These are phyloP conservation scores for Pholiota conissans DNA, from an alignment of 768 basidiomycete genomes.

Conservation along the genomic window DNA sequence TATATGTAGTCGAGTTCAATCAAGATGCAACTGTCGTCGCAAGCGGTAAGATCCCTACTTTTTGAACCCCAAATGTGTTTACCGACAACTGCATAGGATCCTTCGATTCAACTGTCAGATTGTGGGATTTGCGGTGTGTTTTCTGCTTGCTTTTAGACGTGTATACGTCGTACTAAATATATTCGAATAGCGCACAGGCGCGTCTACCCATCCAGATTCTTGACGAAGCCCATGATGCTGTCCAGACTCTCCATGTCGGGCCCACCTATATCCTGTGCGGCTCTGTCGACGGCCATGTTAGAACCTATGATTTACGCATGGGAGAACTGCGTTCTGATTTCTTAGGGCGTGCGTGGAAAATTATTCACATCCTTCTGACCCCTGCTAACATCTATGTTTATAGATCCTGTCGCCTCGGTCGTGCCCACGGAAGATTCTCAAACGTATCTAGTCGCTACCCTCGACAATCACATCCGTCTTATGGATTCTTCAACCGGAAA, in stretches of 20 bases:
- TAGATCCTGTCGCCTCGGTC: slow-evolving; percentile 87
- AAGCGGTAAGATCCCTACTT: slow-evolving; percentile 58
- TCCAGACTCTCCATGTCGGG: slow-evolving; percentile 76
- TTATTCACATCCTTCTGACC: background rate
- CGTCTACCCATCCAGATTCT: slow-evolving; percentile 89
- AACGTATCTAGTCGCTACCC: slow-evolving; percentile 78
- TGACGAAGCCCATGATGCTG: slow-evolving; percentile 85
- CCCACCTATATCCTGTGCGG: slow-evolving; percentile 72
- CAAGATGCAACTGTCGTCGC: slow-evolving; percentile 84
- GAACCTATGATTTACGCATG: slow-evolving; percentile 94
- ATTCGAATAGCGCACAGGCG: slow-evolving; percentile 56
- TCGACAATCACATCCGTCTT: slow-evolving; percentile 83
- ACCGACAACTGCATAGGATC: slow-evolving; percentile 57
- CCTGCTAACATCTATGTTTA: slow-evolving; percentile 3
- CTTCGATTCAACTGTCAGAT: slow-evolving; percentile 85
- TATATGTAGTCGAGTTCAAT: slow-evolving; percentile 90
- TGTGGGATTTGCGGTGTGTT: slow-evolving; percentile 89
- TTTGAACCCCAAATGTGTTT: background rate
- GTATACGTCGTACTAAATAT: background rate
- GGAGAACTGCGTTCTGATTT: slow-evolving; percentile 89
- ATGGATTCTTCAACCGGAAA: slow-evolving; percentile 85
- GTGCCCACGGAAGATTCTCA: slow-evolving; percentile 77
- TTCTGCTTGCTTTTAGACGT: background rate
- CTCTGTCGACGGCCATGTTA: slow-evolving; percentile 88
- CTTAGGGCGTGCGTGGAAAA: slow-evolving; percentile 72